Conservation (phyloP, 306 rosid species). For the Acacia melanoxylon region DNA sequence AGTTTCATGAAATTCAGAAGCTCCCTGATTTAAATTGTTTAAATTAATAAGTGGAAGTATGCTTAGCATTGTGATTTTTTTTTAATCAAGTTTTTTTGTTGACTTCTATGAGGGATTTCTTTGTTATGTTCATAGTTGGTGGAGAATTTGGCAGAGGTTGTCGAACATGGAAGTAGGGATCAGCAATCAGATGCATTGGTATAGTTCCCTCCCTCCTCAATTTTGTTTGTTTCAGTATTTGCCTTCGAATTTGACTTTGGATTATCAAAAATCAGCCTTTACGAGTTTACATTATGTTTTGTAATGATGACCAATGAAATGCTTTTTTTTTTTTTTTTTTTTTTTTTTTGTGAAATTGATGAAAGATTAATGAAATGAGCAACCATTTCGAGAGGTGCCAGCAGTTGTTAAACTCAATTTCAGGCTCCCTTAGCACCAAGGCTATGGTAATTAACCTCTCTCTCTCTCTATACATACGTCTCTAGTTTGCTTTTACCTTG, state of each 20-base stretch:
- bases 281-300: neutral
- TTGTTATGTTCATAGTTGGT: constrained; percentile 55
- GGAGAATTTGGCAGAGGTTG: constrained; percentile 80
- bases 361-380: constrained; percentile 72
- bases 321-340: neutral
- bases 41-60: neutral
- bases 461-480: neutral
- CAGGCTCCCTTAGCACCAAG: constrained; percentile 72
- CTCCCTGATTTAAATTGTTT: neutral
- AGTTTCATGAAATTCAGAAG: neutral
- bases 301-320: neutral
- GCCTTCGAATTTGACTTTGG: neutral
- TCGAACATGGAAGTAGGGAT: constrained; percentile 77
- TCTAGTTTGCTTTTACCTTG: neutral
- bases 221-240: neutral
- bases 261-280: neutral
- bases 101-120: neutral
- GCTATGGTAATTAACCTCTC: constrained; percentile 64
- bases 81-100: neutral
- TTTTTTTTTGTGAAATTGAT: neutral
- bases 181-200: constrained; percentile 89
- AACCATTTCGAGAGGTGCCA: constrained; percentile 90
- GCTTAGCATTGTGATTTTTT: neutral
- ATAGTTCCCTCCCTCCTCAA: neutral
- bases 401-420: constrained; percentile 81